Percentiles rank a stretch among this genome's conserved stretches.
Conservation (phyloP, 805 yeast genomes). For the Barnettozyma siamensis region DNA sequence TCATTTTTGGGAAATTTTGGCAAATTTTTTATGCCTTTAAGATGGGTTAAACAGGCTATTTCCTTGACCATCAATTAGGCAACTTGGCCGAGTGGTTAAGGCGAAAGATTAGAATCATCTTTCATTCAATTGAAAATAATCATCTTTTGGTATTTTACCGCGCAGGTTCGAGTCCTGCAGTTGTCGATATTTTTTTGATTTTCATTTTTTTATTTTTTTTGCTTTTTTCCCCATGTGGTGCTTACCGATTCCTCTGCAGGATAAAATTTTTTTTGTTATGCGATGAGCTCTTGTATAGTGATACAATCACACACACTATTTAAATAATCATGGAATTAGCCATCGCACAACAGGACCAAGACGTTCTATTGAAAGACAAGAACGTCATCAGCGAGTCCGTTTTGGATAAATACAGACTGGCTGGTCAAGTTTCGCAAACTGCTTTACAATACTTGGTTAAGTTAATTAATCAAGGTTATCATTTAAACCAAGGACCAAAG, state of each 20-base stretch:
- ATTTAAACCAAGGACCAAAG: constrained; percentile 37
- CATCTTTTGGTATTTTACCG: constrained; percentile 54
- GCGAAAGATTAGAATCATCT: constrained; percentile 48
- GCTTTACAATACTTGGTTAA: constrained; percentile 60
- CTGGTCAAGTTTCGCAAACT: constrained; percentile 86
- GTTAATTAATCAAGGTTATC: constrained; percentile 71
- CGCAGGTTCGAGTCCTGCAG: constrained; percentile 72
- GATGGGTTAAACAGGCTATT: too few relatives aligned
- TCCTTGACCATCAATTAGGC: constrained; percentile 28
- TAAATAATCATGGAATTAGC: constrained; percentile 71
- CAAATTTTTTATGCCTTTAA: too few relatives aligned
- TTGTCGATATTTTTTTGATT: constrained; percentile 45
- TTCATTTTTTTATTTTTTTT: not conserved
- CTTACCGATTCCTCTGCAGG: constrained; percentile 4
- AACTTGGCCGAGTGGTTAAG: constrained; percentile 63
- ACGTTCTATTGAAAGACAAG: constrained; percentile 63
- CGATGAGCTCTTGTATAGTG: constrained; percentile 10
- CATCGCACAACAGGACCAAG: constrained; percentile 68
- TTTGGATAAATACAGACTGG: constrained; percentile 77
- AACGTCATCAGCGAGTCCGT: constrained; percentile 58
- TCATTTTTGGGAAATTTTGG: too few relatives aligned
- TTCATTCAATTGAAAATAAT: too few relatives aligned
- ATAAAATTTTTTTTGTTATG: constrained; percentile 6
- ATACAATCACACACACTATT: too few relatives aligned
- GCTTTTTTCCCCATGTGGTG: too few relatives aligned